phyloP scores from a whole-genome alignment of 192 early-diverging fungal genomes.

The Backusella morwellensis region DNA sequence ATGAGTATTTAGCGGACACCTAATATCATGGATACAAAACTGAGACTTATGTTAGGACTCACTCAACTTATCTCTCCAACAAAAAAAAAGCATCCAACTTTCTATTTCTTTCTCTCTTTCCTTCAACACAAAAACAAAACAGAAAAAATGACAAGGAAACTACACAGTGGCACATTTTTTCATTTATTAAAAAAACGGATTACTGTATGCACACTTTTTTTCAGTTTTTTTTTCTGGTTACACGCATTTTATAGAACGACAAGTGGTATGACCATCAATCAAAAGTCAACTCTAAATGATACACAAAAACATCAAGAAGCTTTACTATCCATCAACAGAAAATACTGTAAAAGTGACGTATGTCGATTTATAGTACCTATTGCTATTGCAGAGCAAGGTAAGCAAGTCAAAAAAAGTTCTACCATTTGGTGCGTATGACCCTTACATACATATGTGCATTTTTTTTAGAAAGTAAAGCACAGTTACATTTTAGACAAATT shows the following conservation, averaged over 20 bases:
- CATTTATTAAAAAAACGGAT: background rate
- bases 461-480: conserved; percentile 39
- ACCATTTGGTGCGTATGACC: background rate
- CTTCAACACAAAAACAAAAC: background rate
- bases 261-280: background rate
- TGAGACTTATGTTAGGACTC: background rate
- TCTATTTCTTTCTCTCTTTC: background rate
- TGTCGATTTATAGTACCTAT: conserved; percentile 35
- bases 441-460: background rate
- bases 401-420: background rate
- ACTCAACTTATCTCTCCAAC: background rate
- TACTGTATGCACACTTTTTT: background rate
- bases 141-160: background rate
- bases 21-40: background rate
- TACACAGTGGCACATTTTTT: background rate
- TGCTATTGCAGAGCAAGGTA: conserved; percentile 37
- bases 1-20: background rate
- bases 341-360: conserved; percentile 22
- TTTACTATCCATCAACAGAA: conserved; percentile 13
- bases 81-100: background rate
- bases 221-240: background rate
- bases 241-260: background rate
- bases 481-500: conserved; percentile 40
- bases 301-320: background rate
- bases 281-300: background rate